Evolutionary conservation across 495 filamentous ascomycete genomes (phyloP).

Genomic region (Aspergillus bertholletiae): DNA sequence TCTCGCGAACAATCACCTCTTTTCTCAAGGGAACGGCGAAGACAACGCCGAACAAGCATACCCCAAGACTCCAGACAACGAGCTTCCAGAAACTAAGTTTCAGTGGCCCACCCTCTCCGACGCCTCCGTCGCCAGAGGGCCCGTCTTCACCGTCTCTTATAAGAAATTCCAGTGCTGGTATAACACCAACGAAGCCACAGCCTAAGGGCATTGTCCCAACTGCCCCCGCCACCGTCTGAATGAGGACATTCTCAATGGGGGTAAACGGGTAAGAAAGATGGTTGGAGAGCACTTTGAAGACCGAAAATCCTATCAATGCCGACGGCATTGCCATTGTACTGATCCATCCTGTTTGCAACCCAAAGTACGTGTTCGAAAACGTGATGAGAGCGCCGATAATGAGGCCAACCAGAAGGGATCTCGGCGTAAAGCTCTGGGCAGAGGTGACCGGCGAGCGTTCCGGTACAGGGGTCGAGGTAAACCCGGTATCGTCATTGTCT

Average conservation of each 20-base stretch:
- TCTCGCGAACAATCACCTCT: constrained; percentile 89
- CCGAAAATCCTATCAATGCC: constrained; percentile 90
- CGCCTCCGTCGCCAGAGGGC: constrained; percentile 50
- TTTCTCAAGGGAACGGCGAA: constrained; percentile 86
- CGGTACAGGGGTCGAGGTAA: neutral
- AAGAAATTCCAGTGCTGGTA: constrained; percentile 88
- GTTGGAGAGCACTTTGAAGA: constrained; percentile 77
- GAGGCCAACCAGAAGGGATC: constrained; percentile 76
- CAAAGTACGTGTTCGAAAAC: constrained; percentile 97
- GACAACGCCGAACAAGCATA: constrained; percentile 93
- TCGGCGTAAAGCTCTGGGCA: constrained; percentile 67
- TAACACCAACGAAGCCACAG: constrained; percentile 91
- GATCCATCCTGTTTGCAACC: constrained; percentile 93
- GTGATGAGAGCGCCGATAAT: constrained; percentile 84
- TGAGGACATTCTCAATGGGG: constrained; percentile 94
- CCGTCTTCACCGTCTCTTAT: constrained; percentile 67
- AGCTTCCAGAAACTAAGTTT: constrained; percentile 68
- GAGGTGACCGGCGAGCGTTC: constrained; percentile 20
- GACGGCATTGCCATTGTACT: constrained; percentile 88
- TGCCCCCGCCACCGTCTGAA: constrained; percentile 92
- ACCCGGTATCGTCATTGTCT: neutral
- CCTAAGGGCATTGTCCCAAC: constrained; percentile 97
- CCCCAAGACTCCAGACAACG: constrained; percentile 82
- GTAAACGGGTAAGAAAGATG: constrained; percentile 76
- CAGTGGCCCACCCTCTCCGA: constrained; percentile 63